phyloP scores from a whole-genome alignment of 768 basidiomycete genomes.

The Cystofilobasidium macerans region DNA sequence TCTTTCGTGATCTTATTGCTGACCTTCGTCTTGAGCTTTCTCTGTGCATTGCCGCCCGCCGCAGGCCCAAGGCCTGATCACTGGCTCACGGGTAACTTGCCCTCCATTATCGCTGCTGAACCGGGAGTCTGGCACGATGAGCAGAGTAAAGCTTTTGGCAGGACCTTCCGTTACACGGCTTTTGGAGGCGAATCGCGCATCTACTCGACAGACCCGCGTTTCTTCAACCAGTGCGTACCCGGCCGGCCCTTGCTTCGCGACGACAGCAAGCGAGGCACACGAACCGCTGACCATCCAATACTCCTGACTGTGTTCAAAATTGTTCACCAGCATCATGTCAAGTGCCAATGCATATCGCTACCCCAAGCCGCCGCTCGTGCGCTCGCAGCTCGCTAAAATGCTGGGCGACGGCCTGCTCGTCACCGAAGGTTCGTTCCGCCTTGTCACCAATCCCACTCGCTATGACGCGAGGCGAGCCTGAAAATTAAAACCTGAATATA shows the following conservation, averaged over 20 bases:
- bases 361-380: constrained; percentile 5
- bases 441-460: background rate
- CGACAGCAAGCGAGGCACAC: no score
- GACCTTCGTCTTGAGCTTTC: no score
- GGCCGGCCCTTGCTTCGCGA: background rate
- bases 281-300: no score
- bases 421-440: constrained; percentile 12
- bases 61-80: background rate
- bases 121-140: constrained; percentile 2
- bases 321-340: constrained; percentile 1
- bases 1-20: no score
- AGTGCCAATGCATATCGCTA: constrained; percentile 7
- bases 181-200: background rate
- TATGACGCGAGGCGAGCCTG: background rate
- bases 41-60: no score
- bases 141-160: background rate
- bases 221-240: constrained; percentile 16
- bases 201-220: constrained; percentile 5
- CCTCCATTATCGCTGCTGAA: background rate
- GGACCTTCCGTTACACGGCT: background rate
- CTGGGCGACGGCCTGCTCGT: constrained; percentile 15
- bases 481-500: no score
- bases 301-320: no score
- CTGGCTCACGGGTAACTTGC: background rate
- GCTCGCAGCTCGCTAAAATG: background rate